These are phyloP conservation scores for Salix arbutifolia DNA, from an alignment of 345 rosid species.

Conservation along the genomic window DNA sequence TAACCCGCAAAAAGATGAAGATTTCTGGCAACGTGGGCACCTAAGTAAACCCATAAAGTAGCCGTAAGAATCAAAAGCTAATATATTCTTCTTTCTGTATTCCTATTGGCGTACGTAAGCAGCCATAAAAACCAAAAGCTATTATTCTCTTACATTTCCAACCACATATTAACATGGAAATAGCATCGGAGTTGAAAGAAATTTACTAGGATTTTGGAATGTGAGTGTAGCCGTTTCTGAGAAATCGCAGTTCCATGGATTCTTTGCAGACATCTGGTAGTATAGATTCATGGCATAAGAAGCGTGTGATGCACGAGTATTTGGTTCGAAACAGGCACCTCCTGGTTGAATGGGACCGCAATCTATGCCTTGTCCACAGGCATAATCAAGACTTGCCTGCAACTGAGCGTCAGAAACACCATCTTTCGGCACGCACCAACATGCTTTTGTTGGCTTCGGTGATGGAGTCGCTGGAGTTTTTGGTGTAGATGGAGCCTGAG, in stretches of 20 bases:
- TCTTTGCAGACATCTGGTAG: constrained; percentile 48
- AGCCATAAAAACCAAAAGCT: neutral
- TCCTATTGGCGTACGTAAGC: neutral
- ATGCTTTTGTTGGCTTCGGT: neutral
- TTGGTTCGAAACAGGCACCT: constrained; percentile 79
- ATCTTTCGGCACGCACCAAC: constrained; percentile 66
- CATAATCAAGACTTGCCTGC: constrained; percentile 76
- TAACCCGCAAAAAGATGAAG: neutral
- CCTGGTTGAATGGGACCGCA: constrained; percentile 73
- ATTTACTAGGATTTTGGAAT: constrained; percentile 66
- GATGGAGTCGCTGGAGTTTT: constrained; percentile 17
- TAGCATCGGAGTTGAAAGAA: constrained; percentile 1
- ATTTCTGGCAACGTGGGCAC: neutral
- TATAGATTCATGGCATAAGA: constrained; percentile 85
- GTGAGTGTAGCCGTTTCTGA: constrained; percentile 70
- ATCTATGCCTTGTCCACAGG: constrained; percentile 69
- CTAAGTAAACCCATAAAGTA: neutral
- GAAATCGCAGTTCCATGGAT: constrained; percentile 63
- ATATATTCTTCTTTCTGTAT: neutral
- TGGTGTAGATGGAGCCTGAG: constrained; percentile 14
- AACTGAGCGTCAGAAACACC: constrained; percentile 48
- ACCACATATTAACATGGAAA: neutral
- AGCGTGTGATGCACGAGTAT: constrained; percentile 68
- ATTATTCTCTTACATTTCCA: neutral
- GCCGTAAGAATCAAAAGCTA: neutral